A percentile compares a stretch with the other conserved stretches of the same genome.
These are phyloP conservation scores for Fusarium sp. DNA, from an alignment of 2,329 filamentous ascomycete species.

Conservation along the genomic window DNA sequence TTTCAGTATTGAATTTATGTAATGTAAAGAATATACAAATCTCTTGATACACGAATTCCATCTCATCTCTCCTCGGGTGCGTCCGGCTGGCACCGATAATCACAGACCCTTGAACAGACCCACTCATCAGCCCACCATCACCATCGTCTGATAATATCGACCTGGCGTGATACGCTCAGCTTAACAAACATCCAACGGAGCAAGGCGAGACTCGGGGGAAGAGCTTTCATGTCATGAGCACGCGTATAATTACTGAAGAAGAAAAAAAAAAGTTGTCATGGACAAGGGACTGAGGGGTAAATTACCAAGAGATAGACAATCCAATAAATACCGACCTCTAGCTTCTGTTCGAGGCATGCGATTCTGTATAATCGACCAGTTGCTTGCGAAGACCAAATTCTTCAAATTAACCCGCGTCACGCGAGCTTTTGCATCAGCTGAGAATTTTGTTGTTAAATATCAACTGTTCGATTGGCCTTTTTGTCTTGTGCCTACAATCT, in stretches of 20 bases:
- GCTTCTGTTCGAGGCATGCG: neutral
- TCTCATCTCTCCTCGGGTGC: conserved; percentile 33
- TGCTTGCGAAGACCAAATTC: neutral
- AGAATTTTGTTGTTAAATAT: neutral
- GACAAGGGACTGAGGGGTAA: conserved; percentile 20
- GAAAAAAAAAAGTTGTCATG: conserved; percentile 14
- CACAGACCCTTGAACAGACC: conserved; percentile 37
- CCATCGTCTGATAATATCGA: conserved; percentile 43
- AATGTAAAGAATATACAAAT: neutral
- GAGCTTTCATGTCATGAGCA: conserved; percentile 20
- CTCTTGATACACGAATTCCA: neutral
- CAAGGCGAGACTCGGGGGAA: conserved; percentile 42
- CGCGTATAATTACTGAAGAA: conserved; percentile 12
- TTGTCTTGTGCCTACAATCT: neutral
- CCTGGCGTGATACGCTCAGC: conserved; percentile 44
- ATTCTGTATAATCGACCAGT: conserved; percentile 22
- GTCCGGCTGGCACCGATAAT: conserved; percentile 37
- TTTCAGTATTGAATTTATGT: neutral
- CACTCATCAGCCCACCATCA: conserved; percentile 40
- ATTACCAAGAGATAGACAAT: conserved; percentile 12
- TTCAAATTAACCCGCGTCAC: neutral
- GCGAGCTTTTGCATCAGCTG: neutral
- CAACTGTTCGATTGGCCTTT: neutral
- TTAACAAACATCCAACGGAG: conserved; percentile 36
- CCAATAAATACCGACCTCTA: conserved; percentile 38